Conservation (phyloP, 208 protist genomes). For the Trypanosoma melophagium region DNA sequence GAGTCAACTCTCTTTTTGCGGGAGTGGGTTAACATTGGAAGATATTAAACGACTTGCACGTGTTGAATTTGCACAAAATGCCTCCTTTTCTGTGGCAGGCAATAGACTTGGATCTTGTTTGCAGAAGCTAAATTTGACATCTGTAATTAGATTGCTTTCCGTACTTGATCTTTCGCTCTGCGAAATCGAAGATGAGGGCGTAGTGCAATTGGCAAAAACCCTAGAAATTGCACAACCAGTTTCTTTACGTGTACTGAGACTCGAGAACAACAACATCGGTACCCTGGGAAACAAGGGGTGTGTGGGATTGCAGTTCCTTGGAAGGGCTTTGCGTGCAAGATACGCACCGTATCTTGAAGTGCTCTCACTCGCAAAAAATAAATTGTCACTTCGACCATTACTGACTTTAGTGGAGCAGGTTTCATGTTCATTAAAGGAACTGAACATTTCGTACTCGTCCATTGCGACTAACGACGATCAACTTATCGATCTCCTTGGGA, state of each 20-base stretch:
- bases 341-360: conserved; percentile 47
- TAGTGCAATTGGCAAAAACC: conserved; percentile 43
- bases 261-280: conserved; percentile 46
- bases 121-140: conserved; percentile 24
- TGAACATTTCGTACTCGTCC: conserved; percentile 48
- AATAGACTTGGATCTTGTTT: conserved; percentile 31
- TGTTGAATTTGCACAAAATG: conserved; percentile 10
- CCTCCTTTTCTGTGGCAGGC: conserved; percentile 12
- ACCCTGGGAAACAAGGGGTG: conserved; percentile 7
- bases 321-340: conserved; percentile 54
- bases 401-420: conserved; percentile 63
- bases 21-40: background rate
- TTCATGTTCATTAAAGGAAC: conserved; percentile 32
- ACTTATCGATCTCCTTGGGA: conserved; percentile 41
- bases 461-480: conserved; percentile 44
- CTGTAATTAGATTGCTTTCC: conserved; percentile 29
- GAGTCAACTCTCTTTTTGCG: conserved; percentile 12
- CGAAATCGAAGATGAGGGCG: conserved; percentile 37
- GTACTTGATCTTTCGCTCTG: conserved; percentile 45
- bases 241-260: conserved; percentile 40
- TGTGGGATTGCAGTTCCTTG: conserved; percentile 52
- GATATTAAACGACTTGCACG: conserved; percentile 19
- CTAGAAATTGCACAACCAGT: conserved; percentile 43
- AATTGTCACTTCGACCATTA: conserved; percentile 48
- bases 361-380: conserved; percentile 57